Evolutionary conservation across 2,329 filamentous ascomycete genomes (phyloP).

Genomic region (Pseudogymnoascus pannorum): DNA sequence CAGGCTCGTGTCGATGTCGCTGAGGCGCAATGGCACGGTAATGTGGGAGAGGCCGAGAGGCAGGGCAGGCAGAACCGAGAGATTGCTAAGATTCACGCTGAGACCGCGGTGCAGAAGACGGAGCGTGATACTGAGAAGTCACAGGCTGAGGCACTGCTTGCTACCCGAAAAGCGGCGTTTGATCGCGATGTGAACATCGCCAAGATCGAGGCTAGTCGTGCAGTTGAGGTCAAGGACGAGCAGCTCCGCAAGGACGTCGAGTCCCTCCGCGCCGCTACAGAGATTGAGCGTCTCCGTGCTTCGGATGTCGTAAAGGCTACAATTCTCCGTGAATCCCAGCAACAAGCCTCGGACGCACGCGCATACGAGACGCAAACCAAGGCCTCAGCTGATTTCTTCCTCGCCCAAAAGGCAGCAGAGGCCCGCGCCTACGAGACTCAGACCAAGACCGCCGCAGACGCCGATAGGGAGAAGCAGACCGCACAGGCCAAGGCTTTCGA

Average conservation of each 20-base stretch:
- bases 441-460: conserved; percentile 30
- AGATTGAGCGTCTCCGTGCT: conserved; percentile 72
- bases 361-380: conserved; percentile 56
- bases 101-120: conserved; percentile 77
- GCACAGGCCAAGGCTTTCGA: conserved; percentile 20
- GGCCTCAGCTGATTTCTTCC: conserved; percentile 33
- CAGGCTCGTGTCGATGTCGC: conserved; percentile 65
- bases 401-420: conserved; percentile 45
- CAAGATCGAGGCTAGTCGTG: conserved; percentile 64
- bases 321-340: conserved; percentile 58
- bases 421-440: conserved; percentile 41
- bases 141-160: conserved; percentile 66
- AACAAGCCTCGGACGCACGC: conserved; percentile 59
- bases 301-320: conserved; percentile 71
- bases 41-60: conserved; percentile 70
- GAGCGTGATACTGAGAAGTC: conserved; percentile 78
- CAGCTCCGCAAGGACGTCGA: conserved; percentile 75
- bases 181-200: conserved; percentile 68
- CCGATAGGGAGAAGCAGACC: conserved; percentile 22
- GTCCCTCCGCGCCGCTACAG: conserved; percentile 67
- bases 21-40: conserved; percentile 57
- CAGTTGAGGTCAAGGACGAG: conserved; percentile 68
- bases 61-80: conserved; percentile 76
- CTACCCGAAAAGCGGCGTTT: conserved; percentile 64
- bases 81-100: conserved; percentile 80